Conservation (phyloP, 495 filamentous ascomycete species). For the Podospora fimiseda region DNA sequence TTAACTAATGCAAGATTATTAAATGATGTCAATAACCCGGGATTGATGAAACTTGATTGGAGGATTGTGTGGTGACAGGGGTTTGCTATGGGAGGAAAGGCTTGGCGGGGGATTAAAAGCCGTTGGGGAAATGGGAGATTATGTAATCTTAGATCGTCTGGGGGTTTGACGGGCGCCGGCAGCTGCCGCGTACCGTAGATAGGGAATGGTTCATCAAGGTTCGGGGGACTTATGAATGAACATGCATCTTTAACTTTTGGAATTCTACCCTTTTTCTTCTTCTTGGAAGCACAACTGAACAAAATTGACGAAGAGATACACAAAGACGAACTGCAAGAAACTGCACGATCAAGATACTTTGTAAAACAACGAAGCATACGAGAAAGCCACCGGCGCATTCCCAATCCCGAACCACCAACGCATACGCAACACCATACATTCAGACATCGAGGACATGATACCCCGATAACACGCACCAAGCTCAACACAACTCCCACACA, state of each 20-base stretch:
- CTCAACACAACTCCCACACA: not conserved
- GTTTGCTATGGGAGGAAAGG: not conserved
- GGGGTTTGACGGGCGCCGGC: too few species aligned
- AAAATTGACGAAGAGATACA: too few species aligned
- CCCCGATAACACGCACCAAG: not conserved
- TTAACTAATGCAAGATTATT: too few species aligned
- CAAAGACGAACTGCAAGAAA: too few species aligned
- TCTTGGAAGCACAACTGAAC: too few species aligned
- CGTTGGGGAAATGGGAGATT: not conserved
- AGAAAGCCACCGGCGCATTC: not conserved
- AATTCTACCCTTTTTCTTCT: too few species aligned
- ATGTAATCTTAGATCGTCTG: slow-evolving; percentile 8
- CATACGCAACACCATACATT: not conserved
- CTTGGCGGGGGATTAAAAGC: not conserved
- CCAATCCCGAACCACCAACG: not conserved
- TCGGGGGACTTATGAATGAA: not conserved
- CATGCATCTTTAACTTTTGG: too few species aligned
- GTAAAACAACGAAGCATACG: not conserved
- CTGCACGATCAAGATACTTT: too few species aligned
- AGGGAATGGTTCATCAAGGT: too few species aligned
- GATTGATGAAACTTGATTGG: too few species aligned
- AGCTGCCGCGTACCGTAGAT: too few species aligned
- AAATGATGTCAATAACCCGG: too few species aligned
- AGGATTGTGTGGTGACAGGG: not conserved
- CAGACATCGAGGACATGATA: not conserved